Evolutionary conservation across 2,329 filamentous ascomycete species (phyloP), one percentile per base, ranked within the genome.

Genomic region (Colletotrichum gloeosporioides): DNA sequence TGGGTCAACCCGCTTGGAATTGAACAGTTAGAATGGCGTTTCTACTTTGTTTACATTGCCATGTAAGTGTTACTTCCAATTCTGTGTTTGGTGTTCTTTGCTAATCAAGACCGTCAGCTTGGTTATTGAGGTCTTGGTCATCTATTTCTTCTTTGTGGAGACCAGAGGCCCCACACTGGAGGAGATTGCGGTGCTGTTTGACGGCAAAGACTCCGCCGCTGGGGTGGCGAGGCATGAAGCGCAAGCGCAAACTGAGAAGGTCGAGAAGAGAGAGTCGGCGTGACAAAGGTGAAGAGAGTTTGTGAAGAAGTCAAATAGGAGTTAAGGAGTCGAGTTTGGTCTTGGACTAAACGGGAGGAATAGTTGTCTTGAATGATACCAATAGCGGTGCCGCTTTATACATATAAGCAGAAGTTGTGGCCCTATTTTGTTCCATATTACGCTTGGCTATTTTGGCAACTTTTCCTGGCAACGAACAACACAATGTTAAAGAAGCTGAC

Each of bases 131-230:
- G 67, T 69, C 6, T 83, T 83, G 78, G 85, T 86, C 80, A 84
- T 88, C 71, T 88, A 86, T 78, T 86, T 80, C 70, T 76, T 80
- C 63, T 80, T 78, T 63, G 75, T 90, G 59, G 89, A 92, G 81
- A 91, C 89, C 8, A 86, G 85, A 66, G 89, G 89, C 8, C 87
- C 88, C 4, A 90, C 89, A 16, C 87, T 91, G 18, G 90, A 91
- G 79, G 89, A 91, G 79, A 79, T 81, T 63, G 44, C 73, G 3
- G 65, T 77, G 64, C 69, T 77, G 1, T 77, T 77, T 16, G 76
- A 77, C 22, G 73, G 73, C 1, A 65, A 73, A 5, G 64, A 73
- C 25, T 77, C 76, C 3, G 73, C 76, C 12, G 73, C 59, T 9
- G 76, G 53, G 7, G 63, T 73, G n/a, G 76, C 76, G 5, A 63